Evolutionary conservation across 1,284 basidiomycete species (phyloP).

Genomic region (Cutaneotrichosporon cutaneum): DNA sequence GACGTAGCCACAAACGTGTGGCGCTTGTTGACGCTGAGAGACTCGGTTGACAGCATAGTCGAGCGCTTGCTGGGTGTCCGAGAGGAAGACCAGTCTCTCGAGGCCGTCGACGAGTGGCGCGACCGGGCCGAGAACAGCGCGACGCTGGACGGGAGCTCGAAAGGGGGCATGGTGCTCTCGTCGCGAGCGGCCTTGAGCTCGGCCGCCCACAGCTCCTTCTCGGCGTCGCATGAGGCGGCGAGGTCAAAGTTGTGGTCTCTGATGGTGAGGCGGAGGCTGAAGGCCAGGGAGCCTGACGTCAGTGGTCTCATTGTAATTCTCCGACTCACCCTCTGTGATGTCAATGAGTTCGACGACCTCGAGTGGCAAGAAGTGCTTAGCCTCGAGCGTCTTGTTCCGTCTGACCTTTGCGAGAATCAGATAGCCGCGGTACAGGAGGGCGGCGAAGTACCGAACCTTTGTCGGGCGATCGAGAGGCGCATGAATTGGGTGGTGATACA

Average conservation of each 20-base stretch:
- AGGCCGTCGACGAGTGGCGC: constrained; percentile 14
- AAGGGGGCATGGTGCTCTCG: constrained; percentile 44
- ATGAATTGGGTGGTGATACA: constrained; percentile 61
- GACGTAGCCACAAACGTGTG: background rate
- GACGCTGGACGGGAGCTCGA: constrained; percentile 49
- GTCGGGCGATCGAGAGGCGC: constrained; percentile 55
- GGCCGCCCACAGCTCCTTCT: constrained; percentile 79
- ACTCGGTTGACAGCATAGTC: background rate
- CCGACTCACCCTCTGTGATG: constrained; percentile 62
- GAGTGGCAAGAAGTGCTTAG: constrained; percentile 79
- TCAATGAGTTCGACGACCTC: constrained; percentile 70
- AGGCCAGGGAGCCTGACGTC: constrained; percentile 66
- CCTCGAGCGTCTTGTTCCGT: constrained; percentile 77
- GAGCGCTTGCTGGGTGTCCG: background rate
- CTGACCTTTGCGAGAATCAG: constrained; percentile 79
- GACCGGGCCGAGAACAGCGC: constrained; percentile 18
- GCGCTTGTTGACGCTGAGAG: constrained; percentile 1
- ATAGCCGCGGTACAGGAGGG: constrained; percentile 83
- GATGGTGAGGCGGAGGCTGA: constrained; percentile 71
- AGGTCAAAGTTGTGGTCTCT: constrained; percentile 73
- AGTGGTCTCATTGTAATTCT: background rate
- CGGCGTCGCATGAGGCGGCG: constrained; percentile 70
- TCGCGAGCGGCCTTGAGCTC: constrained; percentile 58
- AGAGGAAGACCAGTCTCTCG: background rate
- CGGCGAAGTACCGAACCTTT: constrained; percentile 80